Conservation (phyloP, 257 asterid genomes). For the Fraxinus pennsylvanica region DNA sequence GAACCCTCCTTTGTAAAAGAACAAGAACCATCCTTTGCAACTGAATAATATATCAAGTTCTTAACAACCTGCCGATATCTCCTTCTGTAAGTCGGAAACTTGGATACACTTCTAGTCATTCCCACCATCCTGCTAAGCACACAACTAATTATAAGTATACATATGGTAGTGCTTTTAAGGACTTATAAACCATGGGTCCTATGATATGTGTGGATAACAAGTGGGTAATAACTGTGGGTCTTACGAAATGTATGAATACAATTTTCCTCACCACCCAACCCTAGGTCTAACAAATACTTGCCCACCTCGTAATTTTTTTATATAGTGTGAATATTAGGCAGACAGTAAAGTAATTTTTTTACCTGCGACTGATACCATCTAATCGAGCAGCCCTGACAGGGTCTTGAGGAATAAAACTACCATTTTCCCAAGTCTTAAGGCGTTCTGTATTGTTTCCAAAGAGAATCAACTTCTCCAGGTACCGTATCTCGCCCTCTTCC, state of each 20-base stretch:
- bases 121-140: constrained; percentile 75
- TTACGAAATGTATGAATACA: too few species aligned
- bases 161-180: too few species aligned
- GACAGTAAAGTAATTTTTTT: background rate
- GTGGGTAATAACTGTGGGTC: too few species aligned
- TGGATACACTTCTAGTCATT: constrained; percentile 58
- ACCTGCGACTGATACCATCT: constrained; percentile 91
- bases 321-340: too few species aligned
- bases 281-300: background rate
- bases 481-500: constrained; percentile 70
- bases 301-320: background rate
- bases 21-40: constrained; percentile 24
- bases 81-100: constrained; percentile 86
- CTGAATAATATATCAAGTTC: constrained; percentile 42
- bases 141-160: too few species aligned
- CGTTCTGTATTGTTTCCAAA: constrained; percentile 59
- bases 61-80: constrained; percentile 76
- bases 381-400: constrained; percentile 85
- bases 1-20: constrained; percentile 32
- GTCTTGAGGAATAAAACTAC: constrained; percentile 55
- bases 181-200: too few species aligned
- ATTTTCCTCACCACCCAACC: too few species aligned
- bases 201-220: too few species aligned
- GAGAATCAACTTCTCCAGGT: constrained; percentile 67
- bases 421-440: constrained; percentile 71